Evolutionary conservation across 2,329 filamentous ascomycete species (phyloP), one percentile per base, ranked within the genome.

Genomic region (Penicillium sp.): DNA sequence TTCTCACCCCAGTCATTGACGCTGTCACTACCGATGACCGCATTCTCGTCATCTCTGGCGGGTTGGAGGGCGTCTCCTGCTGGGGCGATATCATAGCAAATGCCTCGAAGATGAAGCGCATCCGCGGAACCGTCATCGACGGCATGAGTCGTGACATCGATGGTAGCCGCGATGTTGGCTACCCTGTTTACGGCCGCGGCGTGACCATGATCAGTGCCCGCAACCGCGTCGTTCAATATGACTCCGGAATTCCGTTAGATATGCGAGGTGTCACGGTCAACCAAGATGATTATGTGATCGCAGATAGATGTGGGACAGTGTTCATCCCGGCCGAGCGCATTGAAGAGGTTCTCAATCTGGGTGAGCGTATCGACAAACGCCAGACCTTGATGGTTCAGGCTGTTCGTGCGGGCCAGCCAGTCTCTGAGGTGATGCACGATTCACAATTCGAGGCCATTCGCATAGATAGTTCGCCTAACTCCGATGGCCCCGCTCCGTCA

Each of bases 91-190:
- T 66, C 16, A 43, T 66, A 22, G 60, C 60, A 32, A 63, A 64
- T 21, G 63, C 60, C 2, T 57, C 67, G 5, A 58, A 65, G 22
- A 21, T 27, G 7, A 69, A 67, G 32, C 5, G 45, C 0, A 68
- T 71, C 14, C 67, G 68, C 1, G 69, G 68, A 3, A 67, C 69
- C 3, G 50, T 71, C 56, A 68, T 71, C n/a, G 67, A 71, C 32
- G 69, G 68, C 16, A 61, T 69, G 64, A 65, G 67, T 34, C 67
- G 68, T 6, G 68, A 71, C 13, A 71, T 73, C 10, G 67, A 72
- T 32, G 71, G 70, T 5, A 68, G 68, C 34, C 66, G 67, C 1
- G 66, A 71, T 0, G 58, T 67, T 16, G 59, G 63, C 18, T 74
- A 71, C 51, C 70, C 71, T 10, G 67, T 73, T 5, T 73, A 67